phyloP scores from a whole-genome alignment of 2,329 filamentous ascomycete genomes.

The Penicillium sumatraense region DNA sequence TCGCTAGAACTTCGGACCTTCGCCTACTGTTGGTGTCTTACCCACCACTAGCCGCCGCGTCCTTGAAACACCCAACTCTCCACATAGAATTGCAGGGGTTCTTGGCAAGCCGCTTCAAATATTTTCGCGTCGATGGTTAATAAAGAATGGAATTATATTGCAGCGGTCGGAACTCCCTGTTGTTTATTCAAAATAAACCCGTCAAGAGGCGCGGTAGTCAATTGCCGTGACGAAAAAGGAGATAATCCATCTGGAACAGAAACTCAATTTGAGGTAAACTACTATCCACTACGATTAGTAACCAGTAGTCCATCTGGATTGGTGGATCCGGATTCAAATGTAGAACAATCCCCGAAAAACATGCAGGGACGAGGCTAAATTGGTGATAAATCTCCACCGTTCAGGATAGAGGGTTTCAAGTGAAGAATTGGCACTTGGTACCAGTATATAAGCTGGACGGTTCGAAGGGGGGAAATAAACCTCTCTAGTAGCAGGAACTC shows the following conservation, averaged over 20 bases:
- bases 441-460: neutral
- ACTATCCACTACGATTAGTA: too few relatives aligned
- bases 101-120: constrained; percentile 9
- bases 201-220: neutral
- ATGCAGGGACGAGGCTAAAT: constrained; percentile 3
- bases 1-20: too few relatives aligned
- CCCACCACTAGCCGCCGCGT: neutral
- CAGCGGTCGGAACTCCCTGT: neutral
- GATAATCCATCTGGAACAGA: neutral
- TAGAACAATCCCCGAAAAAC: neutral
- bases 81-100: constrained; percentile 14
- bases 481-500: neutral
- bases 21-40: neutral
- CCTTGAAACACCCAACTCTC: constrained; percentile 14
- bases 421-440: neutral
- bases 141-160: neutral
- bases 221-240: constrained; percentile 10
- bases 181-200: neutral
- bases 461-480: too few relatives aligned
- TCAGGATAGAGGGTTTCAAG: constrained; percentile 13
- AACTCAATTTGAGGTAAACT: neutral
- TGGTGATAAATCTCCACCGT: constrained; percentile 15
- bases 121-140: neutral
- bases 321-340: constrained; percentile 16
- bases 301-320: constrained; percentile 15